Percentiles rank a stretch among this genome's conserved stretches.
Evolutionary conservation across 2,329 filamentous ascomycete species (phyloP).

Genomic region (Myriosclerotinia scirpicola): DNA sequence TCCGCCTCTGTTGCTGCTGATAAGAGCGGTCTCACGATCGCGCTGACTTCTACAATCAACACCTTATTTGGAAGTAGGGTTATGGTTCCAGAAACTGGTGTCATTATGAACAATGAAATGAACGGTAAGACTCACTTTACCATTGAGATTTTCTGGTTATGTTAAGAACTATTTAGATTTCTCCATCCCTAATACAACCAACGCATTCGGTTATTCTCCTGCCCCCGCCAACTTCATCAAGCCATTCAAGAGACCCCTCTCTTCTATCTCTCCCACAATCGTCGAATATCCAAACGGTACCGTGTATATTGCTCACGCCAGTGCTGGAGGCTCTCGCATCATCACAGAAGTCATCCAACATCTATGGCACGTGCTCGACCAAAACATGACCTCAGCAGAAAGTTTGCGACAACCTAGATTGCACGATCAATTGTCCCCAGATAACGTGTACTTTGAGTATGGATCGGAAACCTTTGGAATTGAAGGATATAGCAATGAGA

Average conservation of each 20-base stretch:
- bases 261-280: slow-evolving; percentile 63
- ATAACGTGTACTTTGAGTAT: slow-evolving; percentile 59
- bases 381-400: slow-evolving; percentile 51
- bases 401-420: slow-evolving; percentile 58
- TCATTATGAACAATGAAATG: slow-evolving; percentile 67
- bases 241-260: slow-evolving; percentile 64
- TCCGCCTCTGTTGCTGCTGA: slow-evolving; percentile 57
- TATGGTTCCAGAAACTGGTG: slow-evolving; percentile 64
- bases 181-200: slow-evolving; percentile 61
- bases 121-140: slow-evolving; percentile 49
- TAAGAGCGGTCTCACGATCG: slow-evolving; percentile 59
- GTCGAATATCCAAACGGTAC: slow-evolving; percentile 57
- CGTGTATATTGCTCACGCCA: slow-evolving; percentile 60
- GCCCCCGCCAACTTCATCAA: slow-evolving; percentile 63
- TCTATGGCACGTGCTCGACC: slow-evolving; percentile 61
- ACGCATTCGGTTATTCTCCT: slow-evolving; percentile 66
- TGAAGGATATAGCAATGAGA: slow-evolving; percentile 56
- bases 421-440: slow-evolving; percentile 63
- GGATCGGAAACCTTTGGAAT: slow-evolving; percentile 40
- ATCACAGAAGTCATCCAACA: slow-evolving; percentile 67
- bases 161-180: slow-evolving; percentile 50
- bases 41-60: slow-evolving; percentile 67
- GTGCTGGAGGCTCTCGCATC: slow-evolving; percentile 65
- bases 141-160: slow-evolving; percentile 37
- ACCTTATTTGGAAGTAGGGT: slow-evolving; percentile 63